Base-by-base conservation (phyloP, 495 filamentous ascomycete species). In the Trichoderma erinaceum region DNA sequence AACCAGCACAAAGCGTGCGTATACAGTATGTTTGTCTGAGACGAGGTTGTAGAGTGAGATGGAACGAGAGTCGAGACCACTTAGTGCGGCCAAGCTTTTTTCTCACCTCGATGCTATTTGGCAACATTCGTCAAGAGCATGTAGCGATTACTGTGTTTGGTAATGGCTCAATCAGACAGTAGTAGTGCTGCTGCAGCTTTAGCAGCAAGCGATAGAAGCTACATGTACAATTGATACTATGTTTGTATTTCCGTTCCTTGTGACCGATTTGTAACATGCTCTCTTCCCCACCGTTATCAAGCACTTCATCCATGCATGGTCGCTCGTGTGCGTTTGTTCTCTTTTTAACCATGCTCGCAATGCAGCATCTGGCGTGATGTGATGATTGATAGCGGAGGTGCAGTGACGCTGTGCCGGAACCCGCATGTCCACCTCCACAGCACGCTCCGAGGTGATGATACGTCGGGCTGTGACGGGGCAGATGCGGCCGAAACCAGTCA, bases 51-150 rank as follows among this genome's bases (percentile, higher is more conserved):
- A n/a, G 50, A 56, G n/a, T 56, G n/a, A 61, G 15, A 32, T 61
- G 56, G 8, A 52, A 23, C 7, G 48, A 61, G 23, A 13, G 23
- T 6, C 56, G 56, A 61, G 56, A 27, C 50, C 50, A n/a, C n/a
- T 23, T 56, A 56, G 50, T 25, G 50, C 50, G 50, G 50, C 50
- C 50, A 18, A 46, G 43, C 50, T 21, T 56, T n/a, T 56, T 56
- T 16, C 50, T 56, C 50, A 56, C 16, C 50, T 56, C 50, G 21
- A 56, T n/a, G 4, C n/a, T 23, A n/a, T 56, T 21, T n/a, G 0
- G 50, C 10, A 18, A 16, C 18, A 4, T 16, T 15, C 43, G 43
- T 2, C 1, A 12, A 16, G 18, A 7, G 18, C 1, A 46, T n/a
- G 18, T 4, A 46, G 43, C 43, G 43, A 18, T 46, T 46, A 46